Percentiles rank a stretch among this genome's conserved stretches.
phyloP scores from a whole-genome alignment of 2,329 filamentous ascomycete genomes.

The Sclerotinia minor region DNA sequence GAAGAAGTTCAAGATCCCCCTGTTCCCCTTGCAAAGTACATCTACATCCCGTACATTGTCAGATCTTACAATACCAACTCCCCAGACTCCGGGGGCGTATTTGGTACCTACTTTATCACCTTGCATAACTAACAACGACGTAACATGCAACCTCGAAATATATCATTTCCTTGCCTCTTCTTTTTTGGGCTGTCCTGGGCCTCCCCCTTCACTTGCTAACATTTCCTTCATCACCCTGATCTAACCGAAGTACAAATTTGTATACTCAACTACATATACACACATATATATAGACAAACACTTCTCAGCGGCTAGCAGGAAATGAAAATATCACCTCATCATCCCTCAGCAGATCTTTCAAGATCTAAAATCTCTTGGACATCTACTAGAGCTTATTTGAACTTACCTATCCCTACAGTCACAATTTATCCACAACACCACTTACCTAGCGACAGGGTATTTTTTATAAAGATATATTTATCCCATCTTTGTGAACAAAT shows the following conservation, averaged over 20 bases:
- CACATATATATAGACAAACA: not conserved
- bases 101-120: not conserved
- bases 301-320: constrained; percentile 3
- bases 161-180: constrained; percentile 4
- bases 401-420: not conserved
- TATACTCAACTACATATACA: not conserved
- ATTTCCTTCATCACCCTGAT: not conserved
- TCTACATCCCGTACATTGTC: not conserved
- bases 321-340: constrained; percentile 14
- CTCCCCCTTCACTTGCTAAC: not conserved
- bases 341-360: constrained; percentile 17
- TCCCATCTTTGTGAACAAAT: not conserved
- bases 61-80: not conserved
- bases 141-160: constrained; percentile 2
- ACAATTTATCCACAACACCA: not conserved
- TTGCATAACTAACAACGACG: constrained; percentile 12
- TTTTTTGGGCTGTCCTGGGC: too few species aligned
- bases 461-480: constrained; percentile 10
- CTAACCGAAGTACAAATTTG: not conserved
- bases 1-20: constrained; percentile 5
- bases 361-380: not conserved
- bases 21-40: constrained; percentile 3
- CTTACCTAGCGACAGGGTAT: not conserved
- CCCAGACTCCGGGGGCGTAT: not conserved
- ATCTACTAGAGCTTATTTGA: constrained; percentile 5